Evolutionary conservation across 768 basidiomycete species (phyloP), one percentile per base, ranked within the genome.

Genomic region (Pholiota microspora): DNA sequence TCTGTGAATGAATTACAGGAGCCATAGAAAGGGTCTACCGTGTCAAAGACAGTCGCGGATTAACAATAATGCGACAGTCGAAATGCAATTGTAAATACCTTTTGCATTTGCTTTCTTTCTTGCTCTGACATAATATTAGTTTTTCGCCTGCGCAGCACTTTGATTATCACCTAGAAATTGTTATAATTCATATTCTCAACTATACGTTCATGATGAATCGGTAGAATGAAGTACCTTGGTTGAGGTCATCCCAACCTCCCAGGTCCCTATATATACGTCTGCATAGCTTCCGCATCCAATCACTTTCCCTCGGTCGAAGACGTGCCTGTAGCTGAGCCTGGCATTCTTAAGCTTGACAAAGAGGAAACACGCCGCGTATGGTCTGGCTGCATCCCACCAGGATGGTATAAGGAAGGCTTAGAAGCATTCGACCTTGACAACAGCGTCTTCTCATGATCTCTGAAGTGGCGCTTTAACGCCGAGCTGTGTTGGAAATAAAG

Each of bases 281-380:
- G 50, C 50, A 42, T 29, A 51, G 40, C 50, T 21, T 16, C 50
- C 50, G 4, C 50, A 38, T 36, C 34, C 23, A 27, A 27, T 25
- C 28, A 6, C 18, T 7, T 23, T 6, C 5, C 27, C 21, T 27
- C n/a, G n/a, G n/a, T 25, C 16, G 8, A 15, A 16, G 7, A 50
- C 18, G 8, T 40, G 24, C 8, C 49, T 36, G 6, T n/a, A n/a
- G n/a, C n/a, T n/a, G n/a, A n/a, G n/a, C 29, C 29, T 31, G 29
- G 29, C 12, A 31, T 38, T 38, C 4, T 42, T 9, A 23, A 4
- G 40, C n/a, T 21, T 16, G 16, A 40, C 3, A 40, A 21, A 21
- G 38, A 16, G 2, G 10, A 4, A 2, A 21, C 38, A 23, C 40
- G 40, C 21, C 16, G 40, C 16, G 9, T 16, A 7, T n/a, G 16